A percentile compares a stretch with the other conserved stretches of the same genome.
These are phyloP conservation scores for Vigna hirtella DNA, from an alignment of 306 rosid species.

Conservation along the genomic window DNA sequence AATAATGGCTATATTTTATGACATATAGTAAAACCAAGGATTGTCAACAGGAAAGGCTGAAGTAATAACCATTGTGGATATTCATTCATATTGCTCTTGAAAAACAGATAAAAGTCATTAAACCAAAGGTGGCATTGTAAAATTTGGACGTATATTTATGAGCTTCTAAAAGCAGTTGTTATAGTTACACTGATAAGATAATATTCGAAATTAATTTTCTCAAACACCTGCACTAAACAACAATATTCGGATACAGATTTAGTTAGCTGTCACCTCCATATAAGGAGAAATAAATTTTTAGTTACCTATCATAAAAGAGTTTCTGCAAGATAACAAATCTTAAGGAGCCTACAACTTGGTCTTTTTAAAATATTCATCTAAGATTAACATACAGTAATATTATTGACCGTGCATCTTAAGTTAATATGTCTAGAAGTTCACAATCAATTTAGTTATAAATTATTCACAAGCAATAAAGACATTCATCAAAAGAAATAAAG, in stretches of 20 bases:
- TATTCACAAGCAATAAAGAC: background rate
- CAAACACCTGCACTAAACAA: background rate
- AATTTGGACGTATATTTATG: background rate
- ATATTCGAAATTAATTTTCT: background rate
- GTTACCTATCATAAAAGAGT: slow-evolving; percentile 33
- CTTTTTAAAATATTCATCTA: slow-evolving; percentile 3
- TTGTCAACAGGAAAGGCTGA: slow-evolving; percentile 3
- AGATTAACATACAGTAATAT: background rate
- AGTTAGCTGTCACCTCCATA: background rate
- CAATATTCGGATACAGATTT: slow-evolving; percentile 23
- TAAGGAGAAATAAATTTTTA: slow-evolving; percentile 24
- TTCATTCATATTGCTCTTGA: slow-evolving; percentile 23
- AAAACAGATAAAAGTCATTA: slow-evolving; percentile 18
- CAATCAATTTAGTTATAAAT: slow-evolving; percentile 1
- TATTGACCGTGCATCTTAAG: background rate
- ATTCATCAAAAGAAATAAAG: slow-evolving; percentile 29
- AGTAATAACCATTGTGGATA: slow-evolving; percentile 6
- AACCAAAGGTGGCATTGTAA: slow-evolving; percentile 6
- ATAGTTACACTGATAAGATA: background rate
- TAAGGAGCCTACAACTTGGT: background rate
- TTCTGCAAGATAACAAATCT: slow-evolving; percentile 27
- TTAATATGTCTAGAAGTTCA: slow-evolving; percentile 19
- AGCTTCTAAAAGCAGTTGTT: background rate
- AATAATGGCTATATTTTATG: slow-evolving; percentile 32
- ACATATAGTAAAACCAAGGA: slow-evolving; percentile 14